These are phyloP conservation scores for Porogramme epimiltina DNA, from an alignment of 1,284 basidiomycete species.

Conservation along the genomic window DNA sequence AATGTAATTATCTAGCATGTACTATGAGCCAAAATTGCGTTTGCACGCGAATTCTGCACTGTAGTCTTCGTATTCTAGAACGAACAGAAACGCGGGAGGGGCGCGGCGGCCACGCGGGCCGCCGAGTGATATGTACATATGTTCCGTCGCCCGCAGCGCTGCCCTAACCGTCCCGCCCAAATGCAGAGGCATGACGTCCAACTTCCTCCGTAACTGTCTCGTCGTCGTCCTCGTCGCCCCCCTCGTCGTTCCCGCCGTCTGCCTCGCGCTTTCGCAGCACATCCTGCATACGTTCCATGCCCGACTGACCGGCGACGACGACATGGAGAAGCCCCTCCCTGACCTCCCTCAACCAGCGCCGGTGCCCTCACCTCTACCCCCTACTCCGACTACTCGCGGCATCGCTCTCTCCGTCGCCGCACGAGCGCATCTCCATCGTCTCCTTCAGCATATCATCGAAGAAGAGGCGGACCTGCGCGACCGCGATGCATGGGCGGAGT, in stretches of 20 bases:
- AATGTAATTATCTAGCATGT: too few species aligned
- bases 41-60: too few species aligned
- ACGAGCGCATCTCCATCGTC: slow-evolving; percentile 28
- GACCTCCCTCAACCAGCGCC: slow-evolving; percentile 19
- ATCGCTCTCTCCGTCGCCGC: slow-evolving; percentile 25
- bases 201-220: slow-evolving; percentile 4
- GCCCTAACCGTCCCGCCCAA: not conserved
- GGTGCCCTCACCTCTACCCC: not conserved
- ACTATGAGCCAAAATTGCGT: too few species aligned
- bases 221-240: slow-evolving; percentile 1
- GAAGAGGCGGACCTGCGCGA: slow-evolving; percentile 26
- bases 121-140: not conserved
- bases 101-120: not conserved
- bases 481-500: slow-evolving; percentile 28
- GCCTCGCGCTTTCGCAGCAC: not conserved
- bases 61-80: not conserved
- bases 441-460: slow-evolving; percentile 26
- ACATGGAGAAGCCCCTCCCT: slow-evolving; percentile 33
- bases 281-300: slow-evolving; percentile 5
- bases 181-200: slow-evolving; percentile 7
- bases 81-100: not conserved
- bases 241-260: slow-evolving; percentile 1
- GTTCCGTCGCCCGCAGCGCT: not conserved
- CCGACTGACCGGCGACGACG: not conserved
- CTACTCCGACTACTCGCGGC: slow-evolving; percentile 3